These are phyloP conservation scores for Ehretia macrophylla DNA, from an alignment of 257 asterid species.

Conservation along the genomic window DNA sequence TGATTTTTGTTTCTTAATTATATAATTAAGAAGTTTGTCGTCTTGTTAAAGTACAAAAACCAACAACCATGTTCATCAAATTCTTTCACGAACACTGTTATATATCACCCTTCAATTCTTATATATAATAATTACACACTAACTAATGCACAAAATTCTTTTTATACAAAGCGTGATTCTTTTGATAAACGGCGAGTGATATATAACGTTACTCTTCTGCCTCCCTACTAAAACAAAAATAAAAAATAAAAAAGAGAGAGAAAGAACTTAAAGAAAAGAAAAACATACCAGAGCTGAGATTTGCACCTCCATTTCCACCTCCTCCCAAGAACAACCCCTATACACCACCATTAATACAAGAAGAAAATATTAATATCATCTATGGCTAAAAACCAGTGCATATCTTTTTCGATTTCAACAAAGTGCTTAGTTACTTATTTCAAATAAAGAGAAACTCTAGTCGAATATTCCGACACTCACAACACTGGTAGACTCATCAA, in stretches of 20 bases:
- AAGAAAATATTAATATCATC: not conserved
- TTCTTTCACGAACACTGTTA: too few relatives aligned
- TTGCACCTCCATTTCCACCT: conserved; percentile 59
- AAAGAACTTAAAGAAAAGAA: not conserved
- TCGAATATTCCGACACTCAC: too few relatives aligned
- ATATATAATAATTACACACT: not conserved
- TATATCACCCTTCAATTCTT: too few relatives aligned
- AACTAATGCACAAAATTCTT: too few relatives aligned
- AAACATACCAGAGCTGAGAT: conserved; percentile 73
- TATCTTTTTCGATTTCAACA: not conserved
- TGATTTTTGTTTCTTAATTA: not conserved
- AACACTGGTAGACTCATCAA: too few relatives aligned
- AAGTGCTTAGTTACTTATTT: not conserved
- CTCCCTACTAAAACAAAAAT: too few relatives aligned
- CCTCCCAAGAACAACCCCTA: conserved; percentile 88
- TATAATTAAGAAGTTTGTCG: not conserved
- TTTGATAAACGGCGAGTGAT: not conserved
- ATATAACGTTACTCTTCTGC: too few relatives aligned
- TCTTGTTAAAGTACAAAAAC: not conserved
- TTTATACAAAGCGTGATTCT: too few relatives aligned
- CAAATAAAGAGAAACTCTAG: too few relatives aligned
- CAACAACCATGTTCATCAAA: not conserved
- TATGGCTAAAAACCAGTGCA: not conserved
- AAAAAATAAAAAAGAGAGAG: too few relatives aligned
- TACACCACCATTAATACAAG: conserved; percentile 5